These are phyloP conservation scores for Kodamaea nitidulidarum DNA, from an alignment of 805 yeast genomes.

Conservation along the genomic window DNA sequence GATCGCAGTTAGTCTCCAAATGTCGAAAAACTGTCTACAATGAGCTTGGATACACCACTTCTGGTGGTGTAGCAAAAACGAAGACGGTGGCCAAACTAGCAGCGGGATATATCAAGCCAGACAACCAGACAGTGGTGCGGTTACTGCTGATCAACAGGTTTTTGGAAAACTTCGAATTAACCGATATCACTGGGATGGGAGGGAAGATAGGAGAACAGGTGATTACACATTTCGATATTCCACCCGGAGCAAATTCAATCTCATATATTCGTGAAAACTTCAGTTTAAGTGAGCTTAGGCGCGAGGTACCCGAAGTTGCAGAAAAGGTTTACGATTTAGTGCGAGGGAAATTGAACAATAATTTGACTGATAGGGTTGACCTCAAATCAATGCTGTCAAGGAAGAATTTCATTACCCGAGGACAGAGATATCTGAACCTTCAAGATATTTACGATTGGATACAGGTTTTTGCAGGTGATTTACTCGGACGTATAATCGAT, in stretches of 20 bases:
- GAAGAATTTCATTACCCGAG: conserved; percentile 66
- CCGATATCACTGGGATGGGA: conserved; percentile 87
- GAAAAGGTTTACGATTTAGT: conserved; percentile 55
- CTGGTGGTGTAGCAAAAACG: conserved; percentile 79
- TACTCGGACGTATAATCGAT: conserved; percentile 67
- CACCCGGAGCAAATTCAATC: conserved; percentile 42
- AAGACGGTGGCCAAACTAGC: conserved; percentile 84
- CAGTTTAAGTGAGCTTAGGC: conserved; percentile 22
- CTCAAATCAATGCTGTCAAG: conserved; percentile 86
- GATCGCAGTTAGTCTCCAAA: conserved; percentile 53
- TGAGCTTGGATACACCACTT: conserved; percentile 75
- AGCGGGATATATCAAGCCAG: conserved; percentile 80
- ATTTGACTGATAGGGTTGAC: conserved; percentile 54
- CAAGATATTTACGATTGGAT: conserved; percentile 75
- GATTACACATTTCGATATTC: conserved; percentile 46
- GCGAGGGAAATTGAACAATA: conserved; percentile 57
- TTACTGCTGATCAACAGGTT: conserved; percentile 48
- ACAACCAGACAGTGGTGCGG: conserved; percentile 74
- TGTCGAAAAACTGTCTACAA: conserved; percentile 51
- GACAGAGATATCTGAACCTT: conserved; percentile 31
- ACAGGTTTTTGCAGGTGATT: conserved; percentile 75
- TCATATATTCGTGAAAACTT: conserved; percentile 49
- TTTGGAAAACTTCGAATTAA: conserved; percentile 55
- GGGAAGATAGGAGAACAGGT: conserved; percentile 77
- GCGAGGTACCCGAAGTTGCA: conserved; percentile 42